These are phyloP conservation scores for Friedmanniomyces endolithicus DNA, from an alignment of 495 filamentous ascomycete species.

Conservation along the genomic window DNA sequence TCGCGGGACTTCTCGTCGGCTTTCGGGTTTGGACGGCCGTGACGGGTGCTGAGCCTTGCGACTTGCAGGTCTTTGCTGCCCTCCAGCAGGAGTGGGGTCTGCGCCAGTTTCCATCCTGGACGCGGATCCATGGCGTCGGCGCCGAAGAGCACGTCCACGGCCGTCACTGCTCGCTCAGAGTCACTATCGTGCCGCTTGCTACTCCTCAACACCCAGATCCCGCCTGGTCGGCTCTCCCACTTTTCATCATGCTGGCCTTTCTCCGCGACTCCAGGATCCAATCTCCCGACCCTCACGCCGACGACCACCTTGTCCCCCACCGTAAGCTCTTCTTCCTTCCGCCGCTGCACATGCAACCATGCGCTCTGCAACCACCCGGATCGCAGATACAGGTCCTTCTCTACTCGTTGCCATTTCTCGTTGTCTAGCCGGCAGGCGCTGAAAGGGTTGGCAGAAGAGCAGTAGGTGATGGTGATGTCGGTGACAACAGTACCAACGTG, in stretches of 20 bases:
- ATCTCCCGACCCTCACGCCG: slow-evolving; percentile 65
- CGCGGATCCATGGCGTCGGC: slow-evolving; percentile 86
- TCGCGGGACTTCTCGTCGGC: neutral
- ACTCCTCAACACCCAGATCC: slow-evolving; percentile 79
- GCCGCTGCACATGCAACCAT: slow-evolving; percentile 72
- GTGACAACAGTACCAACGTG: slow-evolving; percentile 54
- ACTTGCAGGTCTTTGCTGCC: slow-evolving; percentile 46
- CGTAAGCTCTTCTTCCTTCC: slow-evolving; percentile 74
- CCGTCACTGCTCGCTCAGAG: slow-evolving; percentile 63
- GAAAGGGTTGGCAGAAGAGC: slow-evolving; percentile 62
- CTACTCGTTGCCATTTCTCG: slow-evolving; percentile 67
- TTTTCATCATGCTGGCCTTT: slow-evolving; percentile 43
- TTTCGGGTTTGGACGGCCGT: slow-evolving; percentile 46
- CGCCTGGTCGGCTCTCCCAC: slow-evolving; percentile 72
- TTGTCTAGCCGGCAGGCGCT: slow-evolving; percentile 66
- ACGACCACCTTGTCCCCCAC: slow-evolving; percentile 67
- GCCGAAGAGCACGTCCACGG: slow-evolving; percentile 83
- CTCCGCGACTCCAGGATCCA: slow-evolving; percentile 56
- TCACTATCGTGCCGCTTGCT: slow-evolving; percentile 66
- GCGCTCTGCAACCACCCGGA: slow-evolving; percentile 62
- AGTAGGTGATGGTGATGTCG: slow-evolving; percentile 73
- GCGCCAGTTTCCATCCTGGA: slow-evolving; percentile 63
- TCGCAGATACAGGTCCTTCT: slow-evolving; percentile 83
- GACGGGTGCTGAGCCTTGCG: slow-evolving; percentile 61
- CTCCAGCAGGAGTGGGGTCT: slow-evolving; percentile 56